These are phyloP conservation scores for Macroventuria anomochaeta DNA, from an alignment of 2,329 filamentous ascomycete genomes.

Conservation along the genomic window DNA sequence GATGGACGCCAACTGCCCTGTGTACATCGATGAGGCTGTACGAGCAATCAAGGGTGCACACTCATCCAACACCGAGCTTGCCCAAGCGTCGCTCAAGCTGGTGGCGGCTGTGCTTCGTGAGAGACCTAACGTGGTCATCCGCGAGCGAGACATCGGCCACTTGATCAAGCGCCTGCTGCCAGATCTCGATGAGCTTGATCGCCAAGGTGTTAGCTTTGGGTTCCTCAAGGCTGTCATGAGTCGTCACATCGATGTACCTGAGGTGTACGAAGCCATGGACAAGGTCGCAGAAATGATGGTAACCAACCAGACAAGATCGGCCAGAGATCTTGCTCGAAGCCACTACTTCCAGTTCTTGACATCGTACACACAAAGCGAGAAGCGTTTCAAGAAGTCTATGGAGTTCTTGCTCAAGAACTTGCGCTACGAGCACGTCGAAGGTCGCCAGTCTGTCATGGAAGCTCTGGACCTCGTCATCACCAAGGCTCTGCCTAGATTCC, in stretches of 20 bases:
- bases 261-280: slow-evolving; percentile 91
- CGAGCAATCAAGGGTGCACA: slow-evolving; percentile 78
- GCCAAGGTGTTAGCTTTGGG: slow-evolving; percentile 92
- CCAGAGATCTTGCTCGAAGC: slow-evolving; percentile 84
- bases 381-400: slow-evolving; percentile 86
- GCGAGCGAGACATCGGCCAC: slow-evolving; percentile 81
- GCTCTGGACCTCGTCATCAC: slow-evolving; percentile 83
- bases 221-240: slow-evolving; percentile 89
- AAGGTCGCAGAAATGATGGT: slow-evolving; percentile 87
- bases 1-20: slow-evolving; percentile 72
- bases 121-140: slow-evolving; percentile 74
- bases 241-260: slow-evolving; percentile 81
- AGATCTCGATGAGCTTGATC: slow-evolving; percentile 89
- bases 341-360: slow-evolving; percentile 93
- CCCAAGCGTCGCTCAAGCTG: slow-evolving; percentile 88
- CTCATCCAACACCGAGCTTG: slow-evolving; percentile 80
- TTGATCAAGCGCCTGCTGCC: slow-evolving; percentile 82
- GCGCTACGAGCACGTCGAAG: slow-evolving; percentile 86
- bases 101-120: slow-evolving; percentile 85
- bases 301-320: slow-evolving; percentile 88
- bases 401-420: slow-evolving; percentile 89
- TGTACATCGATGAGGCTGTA: slow-evolving; percentile 85
- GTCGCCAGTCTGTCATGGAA: slow-evolving; percentile 91
- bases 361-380: slow-evolving; percentile 92
- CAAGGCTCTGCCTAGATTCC: slow-evolving; percentile 66